Evolutionary conservation across 2,329 filamentous ascomycete species (phyloP), one percentile per base, ranked within the genome.

Genomic region (Apiospora aurea): DNA sequence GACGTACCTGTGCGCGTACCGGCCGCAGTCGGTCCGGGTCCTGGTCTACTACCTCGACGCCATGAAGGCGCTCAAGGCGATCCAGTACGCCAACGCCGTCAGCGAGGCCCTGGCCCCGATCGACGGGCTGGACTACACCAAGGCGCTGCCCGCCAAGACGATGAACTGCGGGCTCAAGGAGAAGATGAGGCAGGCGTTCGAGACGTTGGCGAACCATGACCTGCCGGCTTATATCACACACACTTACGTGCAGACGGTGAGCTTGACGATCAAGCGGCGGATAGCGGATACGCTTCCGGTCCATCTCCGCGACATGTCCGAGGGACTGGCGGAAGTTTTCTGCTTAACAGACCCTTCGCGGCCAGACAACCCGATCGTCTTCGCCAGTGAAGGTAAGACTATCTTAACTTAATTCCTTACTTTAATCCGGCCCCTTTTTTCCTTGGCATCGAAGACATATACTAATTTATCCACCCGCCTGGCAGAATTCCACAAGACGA

Each of bases 281-380:
- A 89, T 95, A 29, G 91, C 90, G 0, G 91, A 92, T 4, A 92
- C 89, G 1, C 80, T 94, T 34, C 89, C 92, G 1, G 83, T 87
- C 1, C 86, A 92, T 75, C 82, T 94, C 34, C 86, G 88, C 61
- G 90, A 93, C 64, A 87, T 92, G n/a, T 93, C 91, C 0, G 92
- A 95, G 79, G 92, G 92, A 0, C 80, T 95, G 72, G 93, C 92
- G 0, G 92, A 95, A 78, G 92, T 94, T 0, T 95, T 94, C 76
- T 95, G 92, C 78, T 80, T 95, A 71, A 93, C 92, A 0, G 93
- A 95, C 79, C 92, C 93, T 11, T 92, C 91, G 1, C 85, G 92
- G 72, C 84, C 87, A 1, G 93, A 94, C 73, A 94, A 94, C 77
- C 93, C 92, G 0, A 93, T 95, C 73, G 89, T 94, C 1, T 94